Evolutionary conservation across 306 rosid genomes (phyloP).

Genomic region (Vigna mungo): DNA sequence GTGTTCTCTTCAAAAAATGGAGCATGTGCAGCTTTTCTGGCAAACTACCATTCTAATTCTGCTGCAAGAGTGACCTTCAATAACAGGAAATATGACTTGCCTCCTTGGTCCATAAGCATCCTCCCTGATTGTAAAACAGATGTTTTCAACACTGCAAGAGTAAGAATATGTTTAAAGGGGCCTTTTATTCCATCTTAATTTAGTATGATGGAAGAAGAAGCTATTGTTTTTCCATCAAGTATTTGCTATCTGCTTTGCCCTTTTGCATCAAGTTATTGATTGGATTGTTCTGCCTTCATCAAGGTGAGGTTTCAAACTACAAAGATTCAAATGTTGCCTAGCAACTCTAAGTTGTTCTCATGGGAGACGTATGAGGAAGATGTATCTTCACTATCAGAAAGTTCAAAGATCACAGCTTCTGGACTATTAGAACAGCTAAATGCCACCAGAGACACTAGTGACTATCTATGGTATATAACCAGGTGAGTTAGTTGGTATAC

Average conservation of each 20-base stretch:
- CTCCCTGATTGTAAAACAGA: constrained; percentile 88
- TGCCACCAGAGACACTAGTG: constrained; percentile 83
- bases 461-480: constrained; percentile 94
- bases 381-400: constrained; percentile 66
- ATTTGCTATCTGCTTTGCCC: constrained; percentile 27
- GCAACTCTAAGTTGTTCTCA: constrained; percentile 60
- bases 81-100: constrained; percentile 73
- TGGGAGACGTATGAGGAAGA: constrained; percentile 90
- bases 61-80: constrained; percentile 76
- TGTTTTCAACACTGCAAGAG: constrained; percentile 89
- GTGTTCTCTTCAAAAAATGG: constrained; percentile 69
- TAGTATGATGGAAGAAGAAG: constrained; percentile 8
- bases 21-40: constrained; percentile 88
- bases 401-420: constrained; percentile 57
- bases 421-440: constrained; percentile 89
- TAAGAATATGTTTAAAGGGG: constrained; percentile 45
- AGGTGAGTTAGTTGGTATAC: constrained; percentile 60
- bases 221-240: constrained; percentile 22
- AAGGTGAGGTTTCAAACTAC: constrained; percentile 83
- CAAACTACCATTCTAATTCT: constrained; percentile 66
- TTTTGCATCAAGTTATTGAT: constrained; percentile 39
- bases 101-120: constrained; percentile 98
- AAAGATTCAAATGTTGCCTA: constrained; percentile 68
- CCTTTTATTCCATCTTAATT: neutral
- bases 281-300: constrained; percentile 45